Conservation (phyloP, 1,284 basidiomycete species). For the Cryptococcus maquisensis region DNA sequence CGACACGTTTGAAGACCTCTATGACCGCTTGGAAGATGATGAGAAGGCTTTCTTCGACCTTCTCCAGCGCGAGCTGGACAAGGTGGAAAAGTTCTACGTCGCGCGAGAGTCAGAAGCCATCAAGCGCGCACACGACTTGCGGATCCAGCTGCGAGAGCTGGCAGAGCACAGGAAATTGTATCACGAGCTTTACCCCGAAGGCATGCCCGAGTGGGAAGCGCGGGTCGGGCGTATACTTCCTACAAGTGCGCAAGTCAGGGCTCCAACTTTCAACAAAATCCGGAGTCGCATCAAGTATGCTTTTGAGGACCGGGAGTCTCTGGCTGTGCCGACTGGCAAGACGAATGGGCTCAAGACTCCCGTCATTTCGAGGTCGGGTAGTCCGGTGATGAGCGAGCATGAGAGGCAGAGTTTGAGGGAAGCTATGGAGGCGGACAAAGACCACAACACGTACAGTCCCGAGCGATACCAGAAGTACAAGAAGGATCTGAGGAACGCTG, state of each 20-base stretch:
- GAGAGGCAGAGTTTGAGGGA: constrained; percentile 16
- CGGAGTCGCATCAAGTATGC: constrained; percentile 13
- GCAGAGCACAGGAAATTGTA: constrained; percentile 64
- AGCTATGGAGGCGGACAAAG: constrained; percentile 30
- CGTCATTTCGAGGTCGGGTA: background rate
- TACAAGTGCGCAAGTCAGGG: background rate
- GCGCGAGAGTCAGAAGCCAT: constrained; percentile 67
- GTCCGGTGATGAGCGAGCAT: constrained; percentile 11
- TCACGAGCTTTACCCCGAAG: constrained; percentile 54
- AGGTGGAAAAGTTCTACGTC: constrained; percentile 77
- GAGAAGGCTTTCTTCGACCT: constrained; percentile 69
- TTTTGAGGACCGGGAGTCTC: background rate
- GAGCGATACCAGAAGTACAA: constrained; percentile 78
- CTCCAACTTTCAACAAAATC: constrained; percentile 10
- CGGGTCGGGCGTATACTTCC: constrained; percentile 32
- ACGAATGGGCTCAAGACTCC: background rate
- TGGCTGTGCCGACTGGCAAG: background rate
- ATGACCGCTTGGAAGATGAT: constrained; percentile 48
- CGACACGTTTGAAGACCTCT: constrained; percentile 38
- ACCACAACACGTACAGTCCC: constrained; percentile 56
- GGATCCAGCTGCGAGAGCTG: constrained; percentile 70
- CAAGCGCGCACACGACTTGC: constrained; percentile 56
- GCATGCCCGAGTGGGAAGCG: constrained; percentile 41
- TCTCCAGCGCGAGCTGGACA: constrained; percentile 69
- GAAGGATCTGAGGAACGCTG: constrained; percentile 71